These are phyloP conservation scores for Colletotrichum tanaceti DNA, from an alignment of 2,329 filamentous ascomycete genomes.

Conservation along the genomic window DNA sequence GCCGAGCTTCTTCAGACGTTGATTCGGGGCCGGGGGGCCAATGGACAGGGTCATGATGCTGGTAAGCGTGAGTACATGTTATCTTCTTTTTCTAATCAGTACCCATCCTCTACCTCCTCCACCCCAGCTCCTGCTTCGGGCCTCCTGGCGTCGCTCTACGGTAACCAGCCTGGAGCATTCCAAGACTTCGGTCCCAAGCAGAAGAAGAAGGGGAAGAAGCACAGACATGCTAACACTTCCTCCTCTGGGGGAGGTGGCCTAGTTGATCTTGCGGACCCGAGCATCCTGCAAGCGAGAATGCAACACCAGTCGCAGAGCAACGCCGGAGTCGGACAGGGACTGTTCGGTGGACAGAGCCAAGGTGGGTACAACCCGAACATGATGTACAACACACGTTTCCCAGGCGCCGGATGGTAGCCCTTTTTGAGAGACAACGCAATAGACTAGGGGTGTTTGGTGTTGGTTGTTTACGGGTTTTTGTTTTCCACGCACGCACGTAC, in stretches of 20 bases:
- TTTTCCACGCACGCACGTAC: conserved; percentile 23
- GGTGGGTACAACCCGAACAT: conserved; percentile 93
- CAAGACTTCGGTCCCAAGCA: conserved; percentile 95
- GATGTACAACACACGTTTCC: conserved; percentile 72
- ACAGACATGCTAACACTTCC: conserved; percentile 99
- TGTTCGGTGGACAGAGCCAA: conserved; percentile 90
- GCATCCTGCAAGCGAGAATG: conserved; percentile 98
- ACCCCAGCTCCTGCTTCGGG: conserved; percentile 89
- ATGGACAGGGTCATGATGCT: conserved; percentile 81
- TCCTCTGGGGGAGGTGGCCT: conserved; percentile 98
- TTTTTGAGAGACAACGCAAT: conserved; percentile 17
- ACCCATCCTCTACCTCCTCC: conserved; percentile 83
- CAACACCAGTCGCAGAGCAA: conserved; percentile 87
- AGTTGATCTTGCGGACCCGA: conserved; percentile 99
- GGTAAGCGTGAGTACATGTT: conserved; percentile 99
- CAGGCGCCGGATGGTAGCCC: conserved; percentile 43
- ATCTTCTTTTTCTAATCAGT: conserved; percentile 91
- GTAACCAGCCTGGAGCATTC: conserved; percentile 84
- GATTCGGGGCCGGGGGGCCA: conserved; percentile 76
- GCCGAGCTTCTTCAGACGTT: conserved; percentile 85
- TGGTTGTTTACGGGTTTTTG: conserved; percentile 32
- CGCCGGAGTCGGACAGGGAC: conserved; percentile 86
- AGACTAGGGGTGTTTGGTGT: conserved; percentile 30
- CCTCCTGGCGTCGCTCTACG: conserved; percentile 92
- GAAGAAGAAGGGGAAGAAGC: conserved; percentile 99